phyloP scores from a whole-genome alignment of 73 alveolate species.

The Symbiodinium pilosum region DNA sequence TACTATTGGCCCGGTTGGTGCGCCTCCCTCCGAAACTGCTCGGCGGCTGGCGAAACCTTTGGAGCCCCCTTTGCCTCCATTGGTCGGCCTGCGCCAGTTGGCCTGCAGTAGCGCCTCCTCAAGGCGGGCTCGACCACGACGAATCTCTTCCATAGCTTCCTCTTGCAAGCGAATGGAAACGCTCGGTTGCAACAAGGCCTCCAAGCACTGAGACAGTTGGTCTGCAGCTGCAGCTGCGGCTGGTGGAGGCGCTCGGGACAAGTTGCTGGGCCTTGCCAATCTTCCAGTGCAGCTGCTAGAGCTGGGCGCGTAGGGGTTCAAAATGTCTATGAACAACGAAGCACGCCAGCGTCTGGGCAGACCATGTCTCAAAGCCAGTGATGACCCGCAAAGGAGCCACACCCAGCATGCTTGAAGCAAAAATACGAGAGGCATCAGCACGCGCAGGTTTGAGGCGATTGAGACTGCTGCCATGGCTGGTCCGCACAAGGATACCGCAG shows the following conservation, averaged over 20 bases:
- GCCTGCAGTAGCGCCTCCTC: slow-evolving; percentile 33
- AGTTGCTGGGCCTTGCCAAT: slow-evolving; percentile 36
- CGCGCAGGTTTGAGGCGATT: neutral
- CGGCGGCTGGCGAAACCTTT: neutral
- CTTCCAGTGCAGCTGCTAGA: neutral
- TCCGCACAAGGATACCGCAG: slow-evolving; percentile 17
- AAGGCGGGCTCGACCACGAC: neutral
- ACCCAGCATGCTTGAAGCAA: slow-evolving; percentile 69
- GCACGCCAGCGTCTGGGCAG: slow-evolving; percentile 73
- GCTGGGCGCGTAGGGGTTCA: slow-evolving; percentile 26
- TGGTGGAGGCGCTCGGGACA: slow-evolving; percentile 39
- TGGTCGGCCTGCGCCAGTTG: slow-evolving; percentile 50
- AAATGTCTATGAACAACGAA: slow-evolving; percentile 43
- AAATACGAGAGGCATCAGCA: slow-evolving; percentile 18
- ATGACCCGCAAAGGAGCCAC: slow-evolving; percentile 67
- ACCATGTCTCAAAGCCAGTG: slow-evolving; percentile 63
- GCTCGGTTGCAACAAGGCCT: slow-evolving; percentile 21
- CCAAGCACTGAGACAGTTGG: slow-evolving; percentile 35
- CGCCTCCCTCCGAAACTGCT: slow-evolving; percentile 37
- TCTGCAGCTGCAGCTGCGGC: slow-evolving; percentile 55
- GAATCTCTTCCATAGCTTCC: slow-evolving; percentile 23
- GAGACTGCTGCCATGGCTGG: slow-evolving; percentile 42
- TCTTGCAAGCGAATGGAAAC: slow-evolving; percentile 37
- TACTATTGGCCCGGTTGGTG: neutral
- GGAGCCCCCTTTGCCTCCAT: neutral